Conservation (phyloP, 2,329 filamentous ascomycete genomes). For the Ophiostoma tasmaniense region DNA sequence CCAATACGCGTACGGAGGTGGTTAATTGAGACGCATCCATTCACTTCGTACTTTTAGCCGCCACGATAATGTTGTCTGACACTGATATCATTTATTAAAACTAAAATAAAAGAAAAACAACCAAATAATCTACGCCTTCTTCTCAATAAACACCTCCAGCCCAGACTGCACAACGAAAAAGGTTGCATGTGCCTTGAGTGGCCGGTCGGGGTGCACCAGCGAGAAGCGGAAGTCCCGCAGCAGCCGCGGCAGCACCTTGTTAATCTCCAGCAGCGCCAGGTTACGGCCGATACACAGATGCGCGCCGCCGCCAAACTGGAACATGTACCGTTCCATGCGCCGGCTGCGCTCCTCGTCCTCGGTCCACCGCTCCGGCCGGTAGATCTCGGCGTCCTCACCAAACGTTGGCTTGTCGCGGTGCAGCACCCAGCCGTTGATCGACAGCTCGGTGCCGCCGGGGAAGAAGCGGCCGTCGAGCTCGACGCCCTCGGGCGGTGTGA, state of each 20-base stretch:
- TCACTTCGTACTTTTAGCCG: neutral
- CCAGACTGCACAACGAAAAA: slow-evolving; percentile 54
- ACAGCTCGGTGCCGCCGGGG: slow-evolving; percentile 44
- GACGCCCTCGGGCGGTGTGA: slow-evolving; percentile 43
- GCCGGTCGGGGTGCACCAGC: slow-evolving; percentile 40
- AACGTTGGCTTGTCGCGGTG: slow-evolving; percentile 41
- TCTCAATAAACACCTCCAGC: slow-evolving; percentile 42
- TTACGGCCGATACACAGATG: slow-evolving; percentile 49
- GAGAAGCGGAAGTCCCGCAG: slow-evolving; percentile 46
- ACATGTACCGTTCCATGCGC: slow-evolving; percentile 48
- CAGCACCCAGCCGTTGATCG: slow-evolving; percentile 47
- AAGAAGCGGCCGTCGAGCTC: slow-evolving; percentile 43
- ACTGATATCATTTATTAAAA: neutral
- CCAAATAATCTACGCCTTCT: slow-evolving; percentile 19
- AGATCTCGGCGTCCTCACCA: slow-evolving; percentile 43
- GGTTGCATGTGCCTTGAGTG: slow-evolving; percentile 45
- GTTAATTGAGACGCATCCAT: neutral
- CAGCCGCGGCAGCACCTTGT: slow-evolving; percentile 49
- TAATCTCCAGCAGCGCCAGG: slow-evolving; percentile 47
- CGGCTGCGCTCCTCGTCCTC: slow-evolving; percentile 35
- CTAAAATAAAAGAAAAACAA: neutral
- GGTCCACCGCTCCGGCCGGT: slow-evolving; percentile 48
- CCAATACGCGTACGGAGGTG: neutral
- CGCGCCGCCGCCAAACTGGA: slow-evolving; percentile 48
- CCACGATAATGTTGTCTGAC: neutral